A percentile compares a stretch with the other conserved stretches of the same genome.
phyloP scores from a whole-genome alignment of 495 filamentous ascomycete species.

The Lichina pygmaea region DNA sequence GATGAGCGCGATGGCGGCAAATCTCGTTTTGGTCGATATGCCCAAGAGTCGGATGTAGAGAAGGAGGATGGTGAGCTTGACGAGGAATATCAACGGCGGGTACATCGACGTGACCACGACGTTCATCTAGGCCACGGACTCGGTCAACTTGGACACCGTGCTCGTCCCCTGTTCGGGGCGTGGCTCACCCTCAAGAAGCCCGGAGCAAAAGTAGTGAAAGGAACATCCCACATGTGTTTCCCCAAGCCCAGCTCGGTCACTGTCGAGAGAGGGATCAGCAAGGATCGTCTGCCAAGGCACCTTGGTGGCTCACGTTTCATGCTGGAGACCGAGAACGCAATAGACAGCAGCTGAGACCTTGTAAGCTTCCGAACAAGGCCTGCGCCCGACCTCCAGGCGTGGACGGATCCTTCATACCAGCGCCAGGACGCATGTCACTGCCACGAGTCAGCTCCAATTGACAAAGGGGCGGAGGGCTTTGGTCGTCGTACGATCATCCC shows the following conservation, averaged over 20 bases:
- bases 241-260: not conserved
- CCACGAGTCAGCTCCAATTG: not conserved
- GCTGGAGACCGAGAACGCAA: not conserved
- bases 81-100: slow-evolving; percentile 15
- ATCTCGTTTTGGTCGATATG: slow-evolving; percentile 1
- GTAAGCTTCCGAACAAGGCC: not conserved
- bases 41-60: slow-evolving; percentile 18
- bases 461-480: not conserved
- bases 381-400: not conserved
- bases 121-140: slow-evolving; percentile 16
- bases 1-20: not conserved
- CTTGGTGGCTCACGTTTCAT: not conserved
- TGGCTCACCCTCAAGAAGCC: not conserved
- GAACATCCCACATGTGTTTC: not conserved
- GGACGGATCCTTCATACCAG: not conserved
- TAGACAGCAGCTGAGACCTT: not conserved
- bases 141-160: not conserved
- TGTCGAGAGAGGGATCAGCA: not conserved
- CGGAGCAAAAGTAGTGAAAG: not conserved
- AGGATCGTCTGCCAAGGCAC: not conserved
- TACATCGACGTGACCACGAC: slow-evolving; percentile 17
- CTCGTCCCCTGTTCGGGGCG: not conserved
- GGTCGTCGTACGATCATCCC: not conserved
- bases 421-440: not conserved
- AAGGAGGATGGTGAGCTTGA: slow-evolving; percentile 20